Evolutionary conservation across 106 monocot species (phyloP).

Genomic region (Platanthera guangdongensis): DNA sequence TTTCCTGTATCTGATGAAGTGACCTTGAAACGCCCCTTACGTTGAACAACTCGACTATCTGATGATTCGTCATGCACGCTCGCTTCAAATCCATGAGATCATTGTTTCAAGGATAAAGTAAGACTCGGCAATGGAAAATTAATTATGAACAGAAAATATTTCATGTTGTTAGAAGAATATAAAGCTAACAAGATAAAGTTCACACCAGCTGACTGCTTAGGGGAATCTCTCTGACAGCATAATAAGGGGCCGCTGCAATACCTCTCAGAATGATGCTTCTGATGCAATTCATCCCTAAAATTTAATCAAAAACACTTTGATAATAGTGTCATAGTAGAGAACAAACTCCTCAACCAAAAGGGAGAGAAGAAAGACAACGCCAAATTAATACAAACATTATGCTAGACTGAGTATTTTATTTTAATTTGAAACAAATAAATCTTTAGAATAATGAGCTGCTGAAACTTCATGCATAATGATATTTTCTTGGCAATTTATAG

Average conservation of each 20-base stretch:
- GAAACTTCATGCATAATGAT: neutral
- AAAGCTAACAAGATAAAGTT: neutral
- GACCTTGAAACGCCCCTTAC: constrained; percentile 81
- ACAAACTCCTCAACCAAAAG: neutral
- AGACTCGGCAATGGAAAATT: neutral
- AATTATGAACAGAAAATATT: neutral
- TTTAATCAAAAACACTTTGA: neutral
- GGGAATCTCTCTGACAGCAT: constrained; percentile 30
- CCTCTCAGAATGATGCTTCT: constrained; percentile 27
- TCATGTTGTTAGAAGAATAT: neutral
- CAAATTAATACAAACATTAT: neutral
- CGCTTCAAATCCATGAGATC: constrained; percentile 20
- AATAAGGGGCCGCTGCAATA: constrained; percentile 50
- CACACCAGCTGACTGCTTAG: constrained; percentile 23
- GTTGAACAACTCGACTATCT: constrained; percentile 62
- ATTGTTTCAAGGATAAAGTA: neutral
- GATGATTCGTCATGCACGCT: constrained; percentile 34
- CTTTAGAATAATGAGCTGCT: neutral
- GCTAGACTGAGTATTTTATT: neutral
- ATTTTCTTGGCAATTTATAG: constrained; percentile 1
- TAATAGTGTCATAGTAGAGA: neutral
- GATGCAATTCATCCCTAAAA: constrained; percentile 28
- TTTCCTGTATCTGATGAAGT: constrained; percentile 49
- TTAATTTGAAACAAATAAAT: neutral
- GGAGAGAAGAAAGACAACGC: neutral